Evolutionary conservation across 257 asterid species (phyloP).

Genomic region (Forsythia viridissima): DNA sequence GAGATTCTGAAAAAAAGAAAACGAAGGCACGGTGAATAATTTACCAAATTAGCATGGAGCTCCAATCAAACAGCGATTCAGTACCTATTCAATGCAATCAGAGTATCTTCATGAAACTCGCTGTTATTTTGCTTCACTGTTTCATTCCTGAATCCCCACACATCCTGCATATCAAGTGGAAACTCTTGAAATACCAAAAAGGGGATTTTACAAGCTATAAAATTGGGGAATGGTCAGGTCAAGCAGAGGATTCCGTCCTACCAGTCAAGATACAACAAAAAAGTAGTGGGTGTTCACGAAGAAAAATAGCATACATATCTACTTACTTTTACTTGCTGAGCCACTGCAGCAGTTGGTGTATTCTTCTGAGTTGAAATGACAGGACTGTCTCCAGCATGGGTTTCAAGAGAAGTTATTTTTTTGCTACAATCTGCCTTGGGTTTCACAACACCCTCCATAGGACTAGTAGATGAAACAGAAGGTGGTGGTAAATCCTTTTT

Average conservation of each 20-base stretch:
- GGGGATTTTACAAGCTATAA: background rate
- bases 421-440: constrained; percentile 28
- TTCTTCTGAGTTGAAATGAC: constrained; percentile 24
- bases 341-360: constrained; percentile 12
- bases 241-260: no score
- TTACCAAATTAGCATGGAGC: background rate
- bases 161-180: constrained; percentile 52
- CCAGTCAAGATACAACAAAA: background rate
- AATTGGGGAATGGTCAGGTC: background rate
- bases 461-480: constrained; percentile 29
- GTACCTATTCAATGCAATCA: constrained; percentile 58
- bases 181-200: background rate
- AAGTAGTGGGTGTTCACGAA: background rate
- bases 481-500: constrained; percentile 27
- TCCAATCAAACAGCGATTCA: constrained; percentile 5
- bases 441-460: constrained; percentile 20
- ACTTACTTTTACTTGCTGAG: constrained; percentile 32
- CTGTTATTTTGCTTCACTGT: constrained; percentile 51
- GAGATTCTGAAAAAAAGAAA: constrained; percentile 42
- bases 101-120: constrained; percentile 65
- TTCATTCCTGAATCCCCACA: constrained; percentile 42
- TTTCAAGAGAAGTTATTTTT: constrained; percentile 28
- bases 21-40: background rate
- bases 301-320: background rate
- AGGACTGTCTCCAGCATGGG: constrained; percentile 22